phyloP scores from a whole-genome alignment of 148 eudicot genomes.

The Diospyros lotus region DNA sequence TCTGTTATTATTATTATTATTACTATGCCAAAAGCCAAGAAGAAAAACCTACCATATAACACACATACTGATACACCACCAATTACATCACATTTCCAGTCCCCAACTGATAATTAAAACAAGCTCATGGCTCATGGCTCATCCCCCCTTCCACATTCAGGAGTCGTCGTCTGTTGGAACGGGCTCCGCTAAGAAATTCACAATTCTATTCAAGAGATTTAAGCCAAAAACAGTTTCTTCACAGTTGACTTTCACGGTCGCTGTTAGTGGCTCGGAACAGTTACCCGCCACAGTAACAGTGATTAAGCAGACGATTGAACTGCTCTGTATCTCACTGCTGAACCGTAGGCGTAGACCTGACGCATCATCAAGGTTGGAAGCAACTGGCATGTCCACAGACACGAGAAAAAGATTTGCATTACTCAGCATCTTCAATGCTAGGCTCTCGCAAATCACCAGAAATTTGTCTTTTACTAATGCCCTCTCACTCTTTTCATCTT shows the following conservation, averaged over 20 bases:
- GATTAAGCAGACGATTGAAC: slow-evolving; percentile 73
- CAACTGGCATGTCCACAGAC: slow-evolving; percentile 77
- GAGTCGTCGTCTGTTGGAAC: background rate
- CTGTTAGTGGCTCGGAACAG: slow-evolving; percentile 70
- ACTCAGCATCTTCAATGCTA: slow-evolving; percentile 83
- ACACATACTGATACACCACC: too few relatives aligned
- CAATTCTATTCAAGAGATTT: slow-evolving; percentile 80
- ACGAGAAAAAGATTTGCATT: slow-evolving; percentile 78
- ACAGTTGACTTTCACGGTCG: slow-evolving; percentile 84
- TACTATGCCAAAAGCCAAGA: too few relatives aligned
- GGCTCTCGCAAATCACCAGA: slow-evolving; percentile 66
- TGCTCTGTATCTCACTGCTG: slow-evolving; percentile 86
- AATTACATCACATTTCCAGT: too few relatives aligned
- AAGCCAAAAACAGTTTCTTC: slow-evolving; percentile 98
- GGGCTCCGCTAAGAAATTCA: slow-evolving; percentile 67
- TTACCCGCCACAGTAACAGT: slow-evolving; percentile 71
- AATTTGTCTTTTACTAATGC: slow-evolving; percentile 52
- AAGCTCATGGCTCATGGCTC: too few relatives aligned
- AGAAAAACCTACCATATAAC: too few relatives aligned
- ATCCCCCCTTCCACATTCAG: too few relatives aligned
- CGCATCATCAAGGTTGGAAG: slow-evolving; percentile 63
- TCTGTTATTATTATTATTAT: too few relatives aligned
- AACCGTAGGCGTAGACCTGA: slow-evolving; percentile 79
- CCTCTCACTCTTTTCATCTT: slow-evolving; percentile 35
- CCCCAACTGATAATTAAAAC: too few relatives aligned